Evolutionary conservation across 768 basidiomycete genomes (phyloP), one percentile per base, ranked within the genome.

Genomic region (Kwoniella pini): DNA sequence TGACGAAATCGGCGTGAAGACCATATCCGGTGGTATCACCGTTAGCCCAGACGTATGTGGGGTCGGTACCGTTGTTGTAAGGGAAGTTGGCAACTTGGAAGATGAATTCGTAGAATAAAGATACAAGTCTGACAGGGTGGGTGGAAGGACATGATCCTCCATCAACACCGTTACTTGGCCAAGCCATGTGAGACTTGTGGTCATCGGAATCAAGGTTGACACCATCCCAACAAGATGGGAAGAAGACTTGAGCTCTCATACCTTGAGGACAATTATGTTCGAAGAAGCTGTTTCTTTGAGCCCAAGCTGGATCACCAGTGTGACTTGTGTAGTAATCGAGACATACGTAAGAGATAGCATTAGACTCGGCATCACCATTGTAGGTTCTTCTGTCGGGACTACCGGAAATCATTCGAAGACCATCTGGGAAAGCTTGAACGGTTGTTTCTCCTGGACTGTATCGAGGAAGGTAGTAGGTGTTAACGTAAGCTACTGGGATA

Each of bases 151-250:
- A 79, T 19, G 71, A 67, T 26, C 77, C 77, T 50, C 70, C 74
- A 36, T 73, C 64, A 31, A 74, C 71, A 59, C 75, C 76, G 22
- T 71, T 69, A 54, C 61, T 65, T 5, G 77, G 65, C 63, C 73
- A 81, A 0, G 79, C 75, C 71, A 81, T 78, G 67, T 81, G 80
- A 0, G 72, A 75, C 48, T 58, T 59, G 64, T 81, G 79, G 27
- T 77, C 67, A 28, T 74, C 51, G 24, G 74, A 79, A 54, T 78
- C 75, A 19, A 80, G 72, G 60, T 78, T 68, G 36, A 70, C 66
- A 39, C 80, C 80, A 56, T 81, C 71, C 79, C 79, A 80, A 67
- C 77, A 80, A 1, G 64, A 62, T n/a, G 77, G 75, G 71, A 80
- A 80, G 64, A 77, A 74, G 62, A 80, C 74, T 65, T 81, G 79